Conservation (phyloP, 306 rosid genomes). For the Prunus persica region Prunus_persica_NCBIv2 NC_034012.1:152001-152500, state of each 20-base stretch:
- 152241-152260: background rate
- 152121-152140: background rate
- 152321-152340: constrained; percentile 43
- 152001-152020: constrained; percentile 49
- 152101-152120: background rate
- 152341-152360: constrained; percentile 35
- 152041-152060: constrained; percentile 40
- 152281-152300: constrained; percentile 44
- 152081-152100: constrained; percentile 38
- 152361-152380: constrained; percentile 37
- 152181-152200: background rate
- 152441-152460: constrained; percentile 42
- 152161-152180: background rate
- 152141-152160: background rate
- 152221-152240: background rate
- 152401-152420: constrained; percentile 26
- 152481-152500: constrained; percentile 42
- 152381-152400: constrained; percentile 42
- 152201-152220: no score
- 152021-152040: constrained; percentile 39
- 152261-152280: constrained; percentile 10
- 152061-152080: constrained; percentile 44
- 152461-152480: constrained; percentile 36
- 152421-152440: constrained; percentile 45
- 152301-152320: constrained; percentile 49